A percentile compares a stretch with the other conserved stretches of the same genome.
Conservation (phyloP, 2,329 filamentous ascomycete genomes). For the Paramyrothecium sp. region DNA sequence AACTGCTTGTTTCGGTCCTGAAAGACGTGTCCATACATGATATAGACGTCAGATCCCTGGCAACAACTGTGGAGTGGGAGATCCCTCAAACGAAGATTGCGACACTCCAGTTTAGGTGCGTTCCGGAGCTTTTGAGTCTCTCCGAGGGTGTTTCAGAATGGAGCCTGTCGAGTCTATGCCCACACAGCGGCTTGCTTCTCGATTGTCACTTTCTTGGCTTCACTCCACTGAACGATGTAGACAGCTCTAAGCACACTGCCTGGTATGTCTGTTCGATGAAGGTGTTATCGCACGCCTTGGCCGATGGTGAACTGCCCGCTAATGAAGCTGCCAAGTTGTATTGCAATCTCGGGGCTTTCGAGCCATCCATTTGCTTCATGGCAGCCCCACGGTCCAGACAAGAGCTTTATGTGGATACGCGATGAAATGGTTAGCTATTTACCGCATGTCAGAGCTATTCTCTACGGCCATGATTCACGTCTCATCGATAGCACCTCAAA, state of each 20-base stretch:
- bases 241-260: background rate
- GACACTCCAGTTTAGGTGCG: no score
- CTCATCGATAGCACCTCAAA: background rate
- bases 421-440: background rate
- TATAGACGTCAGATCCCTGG: no score
- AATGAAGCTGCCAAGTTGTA: background rate
- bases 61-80: no score
- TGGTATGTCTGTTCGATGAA: background rate
- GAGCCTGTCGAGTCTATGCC: no score
- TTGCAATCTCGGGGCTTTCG: slow-evolving; percentile 7
- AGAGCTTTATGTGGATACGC: slow-evolving; percentile 9
- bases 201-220: background rate
- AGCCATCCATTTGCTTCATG: slow-evolving; percentile 11
- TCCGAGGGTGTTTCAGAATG: no score
- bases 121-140: no score
- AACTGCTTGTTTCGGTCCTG: no score
- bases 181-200: background rate
- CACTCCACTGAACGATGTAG: background rate
- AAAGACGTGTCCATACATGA: no score
- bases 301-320: background rate
- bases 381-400: slow-evolving; percentile 4
- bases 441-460: background rate
- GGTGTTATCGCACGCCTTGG: background rate
- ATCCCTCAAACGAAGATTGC: no score
- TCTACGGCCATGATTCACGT: background rate